Conservation (phyloP, 306 rosid species). For the Citrullus colocynthis region DNA sequence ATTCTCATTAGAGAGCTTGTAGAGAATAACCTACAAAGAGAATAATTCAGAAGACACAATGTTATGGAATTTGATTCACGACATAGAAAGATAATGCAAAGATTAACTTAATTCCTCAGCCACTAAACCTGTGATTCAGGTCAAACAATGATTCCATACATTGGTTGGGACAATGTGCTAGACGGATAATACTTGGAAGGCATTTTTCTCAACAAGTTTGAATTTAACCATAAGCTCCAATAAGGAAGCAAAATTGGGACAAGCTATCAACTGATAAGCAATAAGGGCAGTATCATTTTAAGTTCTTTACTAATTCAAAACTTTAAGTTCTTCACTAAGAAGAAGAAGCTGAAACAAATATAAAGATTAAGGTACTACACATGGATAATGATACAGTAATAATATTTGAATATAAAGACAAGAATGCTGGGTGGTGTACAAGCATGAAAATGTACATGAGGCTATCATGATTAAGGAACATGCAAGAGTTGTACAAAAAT, state of each 20-base stretch:
- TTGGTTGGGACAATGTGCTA: not conserved
- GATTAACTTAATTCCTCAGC: not conserved
- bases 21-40: constrained; percentile 67
- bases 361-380: not conserved
- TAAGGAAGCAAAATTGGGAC: not conserved
- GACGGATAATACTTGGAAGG: not conserved
- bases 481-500: not conserved
- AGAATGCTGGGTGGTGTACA: not conserved
- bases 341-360: not conserved
- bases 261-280: not conserved
- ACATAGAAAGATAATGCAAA: not conserved
- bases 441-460: not conserved
- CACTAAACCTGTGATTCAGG: not conserved
- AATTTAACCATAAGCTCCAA: not conserved
- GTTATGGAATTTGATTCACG: not conserved
- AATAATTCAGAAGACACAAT: not conserved
- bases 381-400: not conserved
- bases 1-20: constrained; percentile 53
- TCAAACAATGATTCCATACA: not conserved
- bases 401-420: not conserved
- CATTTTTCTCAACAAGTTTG: not conserved
- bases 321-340: not conserved
- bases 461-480: not conserved
- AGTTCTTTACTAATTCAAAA: not conserved
- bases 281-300: not conserved